A percentile compares a stretch with the other conserved stretches of the same genome.
Evolutionary conservation across 1,139 yeast species (phyloP).

Genomic region (Protomyces arabidopsidicola): DNA sequence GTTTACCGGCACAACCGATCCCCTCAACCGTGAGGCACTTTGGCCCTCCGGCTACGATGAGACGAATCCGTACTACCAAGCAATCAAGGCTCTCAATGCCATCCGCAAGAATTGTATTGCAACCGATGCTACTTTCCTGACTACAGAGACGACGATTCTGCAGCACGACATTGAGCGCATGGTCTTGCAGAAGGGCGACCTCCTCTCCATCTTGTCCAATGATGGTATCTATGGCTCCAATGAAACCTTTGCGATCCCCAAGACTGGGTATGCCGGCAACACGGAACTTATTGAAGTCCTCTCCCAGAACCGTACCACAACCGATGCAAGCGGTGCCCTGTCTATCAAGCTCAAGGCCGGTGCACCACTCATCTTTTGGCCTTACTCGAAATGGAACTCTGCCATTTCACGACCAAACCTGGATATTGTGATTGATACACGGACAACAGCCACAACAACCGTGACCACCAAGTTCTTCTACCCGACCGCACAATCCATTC

Average conservation of each 20-base stretch:
- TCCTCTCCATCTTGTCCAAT: slow-evolving; percentile 18
- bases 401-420: slow-evolving; percentile 10
- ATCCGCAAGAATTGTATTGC: slow-evolving; percentile 26
- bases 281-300: slow-evolving; percentile 23
- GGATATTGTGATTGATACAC: slow-evolving; percentile 12
- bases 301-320: slow-evolving; percentile 14
- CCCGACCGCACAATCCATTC: slow-evolving; percentile 3
- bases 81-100: slow-evolving; percentile 20
- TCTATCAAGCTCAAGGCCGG: slow-evolving; percentile 20
- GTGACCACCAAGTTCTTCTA: slow-evolving; percentile 22
- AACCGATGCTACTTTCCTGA: slow-evolving; percentile 15
- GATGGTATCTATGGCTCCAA: slow-evolving; percentile 25
- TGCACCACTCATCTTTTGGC: slow-evolving; percentile 27
- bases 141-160: slow-evolving; percentile 1
- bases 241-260: slow-evolving; percentile 6
- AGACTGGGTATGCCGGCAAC: slow-evolving; percentile 18
- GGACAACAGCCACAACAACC: slow-evolving; percentile 26
- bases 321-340: slow-evolving; percentile 18
- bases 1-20: slow-evolving; percentile 30
- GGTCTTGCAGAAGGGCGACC: slow-evolving; percentile 19
- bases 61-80: slow-evolving; percentile 27
- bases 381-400: slow-evolving; percentile 15
- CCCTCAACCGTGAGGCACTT: slow-evolving; percentile 30
- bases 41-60: slow-evolving; percentile 29
- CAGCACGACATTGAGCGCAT: slow-evolving; percentile 15